phyloP scores from a whole-genome alignment of 805 yeast genomes.

The Candida palmyrensis region DNA sequence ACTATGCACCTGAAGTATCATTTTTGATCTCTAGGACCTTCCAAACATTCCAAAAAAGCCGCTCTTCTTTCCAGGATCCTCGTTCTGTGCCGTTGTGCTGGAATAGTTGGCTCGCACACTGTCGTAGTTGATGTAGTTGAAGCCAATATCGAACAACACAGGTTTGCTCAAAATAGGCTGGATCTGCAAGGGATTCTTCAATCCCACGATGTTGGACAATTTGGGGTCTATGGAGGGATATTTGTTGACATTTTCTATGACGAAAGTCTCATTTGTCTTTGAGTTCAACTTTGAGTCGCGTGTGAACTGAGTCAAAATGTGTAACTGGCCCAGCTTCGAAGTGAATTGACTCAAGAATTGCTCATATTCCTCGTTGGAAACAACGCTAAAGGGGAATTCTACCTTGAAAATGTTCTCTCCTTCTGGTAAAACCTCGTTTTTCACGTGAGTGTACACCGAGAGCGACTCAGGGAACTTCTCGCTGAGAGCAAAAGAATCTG shows the following conservation, averaged over 20 bases:
- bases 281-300: conserved; percentile 15
- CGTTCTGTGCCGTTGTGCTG: conserved; percentile 5
- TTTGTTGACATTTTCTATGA: conserved; percentile 41
- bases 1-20: no score
- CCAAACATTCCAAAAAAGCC: conserved; percentile 77
- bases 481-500: conserved; percentile 38
- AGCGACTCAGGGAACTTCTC: conserved; percentile 44
- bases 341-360: conserved; percentile 15
- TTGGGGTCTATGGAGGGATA: conserved; percentile 28
- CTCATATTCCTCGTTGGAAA: conserved; percentile 29
- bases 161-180: conserved; percentile 77
- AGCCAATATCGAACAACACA: conserved; percentile 86
- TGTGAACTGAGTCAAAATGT: conserved; percentile 46
- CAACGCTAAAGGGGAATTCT: conserved; percentile 37
- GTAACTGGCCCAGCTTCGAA: conserved; percentile 19
- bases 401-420: conserved; percentile 23
- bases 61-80: conserved; percentile 33
- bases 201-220: conserved; percentile 16
- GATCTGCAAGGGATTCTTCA: conserved; percentile 23
- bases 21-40: conserved; percentile 22
- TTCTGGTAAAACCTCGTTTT: conserved; percentile 11
- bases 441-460: conserved; percentile 28
- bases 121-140: conserved; percentile 64
- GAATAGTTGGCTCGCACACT: conserved; percentile 14
- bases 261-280: conserved; percentile 14